Evolutionary conservation across 2,329 filamentous ascomycete genomes (phyloP).

Genomic region (Apiospora phragmitis): DNA sequence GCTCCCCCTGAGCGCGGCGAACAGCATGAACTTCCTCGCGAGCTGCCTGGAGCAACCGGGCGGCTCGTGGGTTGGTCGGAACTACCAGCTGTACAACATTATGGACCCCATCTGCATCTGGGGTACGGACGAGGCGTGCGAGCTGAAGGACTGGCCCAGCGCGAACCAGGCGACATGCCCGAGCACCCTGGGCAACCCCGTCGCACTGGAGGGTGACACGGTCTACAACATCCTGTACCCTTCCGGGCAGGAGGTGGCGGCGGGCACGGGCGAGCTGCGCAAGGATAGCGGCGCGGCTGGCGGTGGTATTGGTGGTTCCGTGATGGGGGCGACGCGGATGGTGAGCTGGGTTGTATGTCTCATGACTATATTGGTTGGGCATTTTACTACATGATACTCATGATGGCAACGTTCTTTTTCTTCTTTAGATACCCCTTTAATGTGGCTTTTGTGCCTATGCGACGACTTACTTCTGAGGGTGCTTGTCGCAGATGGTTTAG

Average conservation of each 20-base stretch:
- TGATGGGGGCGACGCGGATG: background rate
- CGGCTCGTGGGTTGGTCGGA: conserved; percentile 51
- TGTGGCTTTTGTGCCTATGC: background rate
- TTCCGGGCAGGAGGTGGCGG: conserved; percentile 43
- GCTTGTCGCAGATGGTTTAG: background rate
- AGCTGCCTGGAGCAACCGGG: conserved; percentile 44
- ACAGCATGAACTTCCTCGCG: conserved; percentile 56
- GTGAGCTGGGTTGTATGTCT: background rate
- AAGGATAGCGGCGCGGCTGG: conserved; percentile 10
- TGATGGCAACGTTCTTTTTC: background rate
- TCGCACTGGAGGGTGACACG: conserved; percentile 33
- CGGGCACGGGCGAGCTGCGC: conserved; percentile 31
- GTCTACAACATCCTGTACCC: conserved; percentile 55
- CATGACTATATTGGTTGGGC: background rate
- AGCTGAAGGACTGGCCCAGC: conserved; percentile 41
- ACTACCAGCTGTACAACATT: conserved; percentile 56
- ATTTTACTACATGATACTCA: background rate
- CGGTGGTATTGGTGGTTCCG: background rate
- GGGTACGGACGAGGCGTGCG: conserved; percentile 53
- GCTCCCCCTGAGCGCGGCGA: conserved; percentile 55
- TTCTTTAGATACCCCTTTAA: background rate
- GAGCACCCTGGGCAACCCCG: conserved; percentile 41
- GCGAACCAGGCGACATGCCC: conserved; percentile 55
- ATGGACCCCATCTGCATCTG: conserved; percentile 49
- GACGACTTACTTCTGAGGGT: background rate